Evolutionary conservation across 139 green algal species (phyloP).

Genomic region (Edaphochlamys debaryana): DNA sequence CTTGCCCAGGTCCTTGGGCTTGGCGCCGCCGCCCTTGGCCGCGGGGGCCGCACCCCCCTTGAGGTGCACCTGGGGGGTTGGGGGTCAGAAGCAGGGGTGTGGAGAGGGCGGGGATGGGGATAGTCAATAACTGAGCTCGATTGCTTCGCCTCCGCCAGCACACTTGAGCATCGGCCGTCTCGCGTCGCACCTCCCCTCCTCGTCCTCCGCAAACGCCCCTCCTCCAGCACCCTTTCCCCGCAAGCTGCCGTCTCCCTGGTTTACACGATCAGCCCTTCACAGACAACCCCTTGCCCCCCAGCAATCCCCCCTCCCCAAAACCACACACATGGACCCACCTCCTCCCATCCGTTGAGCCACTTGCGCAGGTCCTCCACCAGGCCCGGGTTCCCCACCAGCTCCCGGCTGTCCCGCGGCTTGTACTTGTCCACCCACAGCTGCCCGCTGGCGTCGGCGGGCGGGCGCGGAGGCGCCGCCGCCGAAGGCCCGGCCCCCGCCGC

Average conservation of each 20-base stretch:
- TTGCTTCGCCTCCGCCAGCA: no score
- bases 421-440: constrained; percentile 96
- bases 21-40: constrained; percentile 42
- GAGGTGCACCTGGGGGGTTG: constrained; percentile 10
- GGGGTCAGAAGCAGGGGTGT: neutral
- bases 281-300: no score
- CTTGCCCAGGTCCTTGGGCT: constrained; percentile 79
- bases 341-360: constrained; percentile 88
- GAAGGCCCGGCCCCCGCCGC: neutral
- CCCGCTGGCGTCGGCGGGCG: neutral
- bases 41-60: constrained; percentile 7
- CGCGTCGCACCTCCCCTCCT: no score
- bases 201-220: no score
- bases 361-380: constrained; percentile 63
- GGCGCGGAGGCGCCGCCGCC: neutral
- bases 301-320: no score
- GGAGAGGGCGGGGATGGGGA: neutral
- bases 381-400: constrained; percentile 92
- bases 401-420: constrained; percentile 74
- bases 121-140: no score
- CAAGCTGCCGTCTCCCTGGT: no score
- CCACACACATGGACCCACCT: no score
- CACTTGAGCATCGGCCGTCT: no score
- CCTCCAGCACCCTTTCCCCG: no score
- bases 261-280: no score